A percentile compares a stretch with the other conserved stretches of the same genome.
Evolutionary conservation across 2,329 filamentous ascomycete species (phyloP).

Genomic region (Alternaria metachromatica): DNA sequence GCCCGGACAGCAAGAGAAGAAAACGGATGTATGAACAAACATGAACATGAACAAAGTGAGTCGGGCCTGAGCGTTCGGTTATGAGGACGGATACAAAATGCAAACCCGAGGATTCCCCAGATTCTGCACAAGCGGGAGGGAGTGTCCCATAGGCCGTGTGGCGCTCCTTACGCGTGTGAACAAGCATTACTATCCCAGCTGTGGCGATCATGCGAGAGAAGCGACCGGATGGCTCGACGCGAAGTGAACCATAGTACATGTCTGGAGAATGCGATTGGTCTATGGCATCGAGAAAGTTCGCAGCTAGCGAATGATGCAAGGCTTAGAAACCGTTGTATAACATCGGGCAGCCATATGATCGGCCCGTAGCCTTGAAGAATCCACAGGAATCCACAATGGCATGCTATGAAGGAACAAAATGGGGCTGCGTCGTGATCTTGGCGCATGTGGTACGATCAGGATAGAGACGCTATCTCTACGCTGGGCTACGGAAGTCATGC

Average conservation of each 20-base stretch:
- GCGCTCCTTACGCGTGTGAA: constrained; percentile 19
- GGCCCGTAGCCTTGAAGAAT: constrained; percentile 1
- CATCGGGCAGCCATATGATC: constrained; percentile 8
- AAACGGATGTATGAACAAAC: constrained; percentile 12
- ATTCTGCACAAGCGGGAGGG: constrained; percentile 24
- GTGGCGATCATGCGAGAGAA: constrained; percentile 18
- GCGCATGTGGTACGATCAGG: constrained; percentile 7
- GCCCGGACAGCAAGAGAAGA: constrained; percentile 8
- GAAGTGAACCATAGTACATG: constrained; percentile 1
- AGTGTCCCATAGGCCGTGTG: constrained; percentile 18
- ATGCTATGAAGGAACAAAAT: constrained; percentile 3
- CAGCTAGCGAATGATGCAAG: constrained; percentile 3
- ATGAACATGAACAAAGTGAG: constrained; percentile 7
- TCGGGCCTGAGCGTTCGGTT: constrained; percentile 10
- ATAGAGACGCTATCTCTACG: constrained; percentile 1
- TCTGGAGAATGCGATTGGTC: constrained; percentile 3
- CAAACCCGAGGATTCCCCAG: constrained; percentile 25
- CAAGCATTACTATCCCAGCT: constrained; percentile 11
- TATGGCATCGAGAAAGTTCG: neutral
- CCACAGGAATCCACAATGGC: constrained; percentile 1
- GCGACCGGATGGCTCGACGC: constrained; percentile 11
- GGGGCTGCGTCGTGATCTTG: constrained; percentile 4
- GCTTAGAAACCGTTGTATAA: constrained; percentile 17
- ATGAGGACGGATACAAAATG: constrained; percentile 10
- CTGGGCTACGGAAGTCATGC: constrained; percentile 10